Evolutionary conservation across 768 basidiomycete genomes (phyloP), one percentile per base, ranked within the genome.

Genomic region (Tricholoma hemisulphureum): DNA sequence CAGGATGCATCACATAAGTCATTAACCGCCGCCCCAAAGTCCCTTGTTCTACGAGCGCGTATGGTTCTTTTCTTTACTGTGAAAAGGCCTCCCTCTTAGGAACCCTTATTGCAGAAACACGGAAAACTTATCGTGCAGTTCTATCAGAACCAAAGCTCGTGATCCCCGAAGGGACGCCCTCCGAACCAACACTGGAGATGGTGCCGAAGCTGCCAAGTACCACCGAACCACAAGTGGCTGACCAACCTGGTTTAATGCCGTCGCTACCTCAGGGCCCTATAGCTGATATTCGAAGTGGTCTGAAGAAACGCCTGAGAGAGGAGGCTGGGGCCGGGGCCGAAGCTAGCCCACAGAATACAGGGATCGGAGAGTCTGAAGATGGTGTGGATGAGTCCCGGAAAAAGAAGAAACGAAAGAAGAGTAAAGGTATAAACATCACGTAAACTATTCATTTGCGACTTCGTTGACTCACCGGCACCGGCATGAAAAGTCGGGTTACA

Each of bases 131-230:
- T 64, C 83, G 91, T 5, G 88, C 91, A 0, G 81, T 93, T 1
- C 73, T 93, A 21, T 92, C 91, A 3, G 88, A 90, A 65, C 89
- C 91, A n/a, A n/a, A n/a, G n/a, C n/a, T n/a, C n/a, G n/a, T n/a
- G n/a, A n/a, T n/a, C n/a, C n/a, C n/a, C n/a, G n/a, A n/a, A n/a
- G n/a, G n/a, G n/a, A n/a, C n/a, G n/a, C n/a, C n/a, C n/a, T n/a
- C n/a, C n/a, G n/a, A n/a, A n/a, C n/a, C n/a, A n/a, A n/a, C n/a
- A n/a, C n/a, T n/a, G n/a, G n/a, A n/a, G n/a, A n/a, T n/a, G n/a
- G n/a, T n/a, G n/a, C n/a, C n/a, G n/a, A n/a, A n/a, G n/a, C n/a
- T n/a, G n/a, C n/a, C n/a, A n/a, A n/a, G n/a, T n/a, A n/a, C n/a
- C n/a, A n/a, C n/a, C n/a, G n/a, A n/a, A n/a, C n/a, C n/a, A 29